Conservation (phyloP, 768 basidiomycete genomes). For the Tulasnella sp. region DNA sequence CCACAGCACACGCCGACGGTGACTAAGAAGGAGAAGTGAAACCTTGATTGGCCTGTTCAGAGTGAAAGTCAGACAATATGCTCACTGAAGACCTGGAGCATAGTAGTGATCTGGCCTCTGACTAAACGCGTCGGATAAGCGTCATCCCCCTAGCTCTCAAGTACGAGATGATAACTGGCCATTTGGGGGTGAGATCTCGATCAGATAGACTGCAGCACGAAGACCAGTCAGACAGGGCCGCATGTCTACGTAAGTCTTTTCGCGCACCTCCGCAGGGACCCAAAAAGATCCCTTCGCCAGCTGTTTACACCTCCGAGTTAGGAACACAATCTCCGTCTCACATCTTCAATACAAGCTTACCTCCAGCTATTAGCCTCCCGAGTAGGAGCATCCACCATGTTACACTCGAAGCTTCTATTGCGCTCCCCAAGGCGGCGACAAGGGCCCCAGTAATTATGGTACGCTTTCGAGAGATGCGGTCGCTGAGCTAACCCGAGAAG, state of each 20-base stretch:
- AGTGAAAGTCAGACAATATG: neutral
- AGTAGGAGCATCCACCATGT: conserved; percentile 32
- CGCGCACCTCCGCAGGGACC: conserved; percentile 23
- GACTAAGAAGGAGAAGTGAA: conserved; percentile 15
- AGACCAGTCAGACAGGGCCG: neutral
- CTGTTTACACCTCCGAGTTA: neutral
- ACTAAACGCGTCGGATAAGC: conserved; percentile 17
- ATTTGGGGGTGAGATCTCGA: conserved; percentile 20
- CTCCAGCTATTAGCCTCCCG: conserved; percentile 36
- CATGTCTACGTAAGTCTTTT: neutral
- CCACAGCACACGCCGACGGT: conserved; percentile 34
- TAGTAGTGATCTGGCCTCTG: conserved; percentile 33
- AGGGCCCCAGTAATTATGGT: conserved; percentile 35
- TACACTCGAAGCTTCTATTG: conserved; percentile 29
- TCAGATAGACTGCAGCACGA: conserved; percentile 15
- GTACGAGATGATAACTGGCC: neutral
- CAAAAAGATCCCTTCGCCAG: conserved; percentile 38
- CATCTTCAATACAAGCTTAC: conserved; percentile 13
- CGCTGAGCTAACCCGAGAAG: conserved; percentile 32
- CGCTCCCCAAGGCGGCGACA: conserved; percentile 34
- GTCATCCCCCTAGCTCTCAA: neutral
- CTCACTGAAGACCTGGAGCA: conserved; percentile 33
- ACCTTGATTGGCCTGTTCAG: neutral
- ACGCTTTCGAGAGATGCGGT: conserved; percentile 37
- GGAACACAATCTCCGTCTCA: neutral